Evolutionary conservation across 2,329 filamentous ascomycete genomes (phyloP), one percentile per base, ranked within the genome.

Genomic region (Fusarium sp.): DNA sequence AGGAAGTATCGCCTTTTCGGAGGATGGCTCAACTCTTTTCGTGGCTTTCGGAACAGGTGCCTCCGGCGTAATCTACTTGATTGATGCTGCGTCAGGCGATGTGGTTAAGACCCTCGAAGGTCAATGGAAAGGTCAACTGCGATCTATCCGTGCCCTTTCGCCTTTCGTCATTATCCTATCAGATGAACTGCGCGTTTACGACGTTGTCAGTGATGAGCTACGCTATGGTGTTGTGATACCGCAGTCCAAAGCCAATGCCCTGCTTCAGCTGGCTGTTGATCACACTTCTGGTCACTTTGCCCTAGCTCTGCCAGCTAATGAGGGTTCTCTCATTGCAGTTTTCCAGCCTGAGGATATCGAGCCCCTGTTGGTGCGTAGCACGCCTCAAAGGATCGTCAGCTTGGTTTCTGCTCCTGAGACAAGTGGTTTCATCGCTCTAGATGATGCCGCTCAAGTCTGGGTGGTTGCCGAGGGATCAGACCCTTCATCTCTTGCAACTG

Each of bases 11-110:
- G 87, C 91, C 31, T 98, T 94, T 80, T 97, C 95, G 0, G 90
- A 94, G 72, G 95, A 98, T 80, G 94, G 94, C 3, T 97, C 94
- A 18, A 90, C 93, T 5, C 84, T 97, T n/a, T 94, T 94, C 57
- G 90, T 91, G 54, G 90, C 90, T 9, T 89, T 87, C 73, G 88
- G 87, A 38, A 83, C 84, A 36, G 80, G 84, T 15, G 86, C 89
- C 55, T 84, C 88, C 10, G 90, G 91, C 10, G 85, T 91, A 22
- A 86, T 97, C 17, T 91, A 96, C 77, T 87, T 98, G 60, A 89
- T 98, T 73, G 92, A 98, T 80, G 87, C 93, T 2, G 85, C 89
- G 28, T 90, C 89, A 15, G 94, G 94, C 18, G 84, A 84, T 14
- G 85, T 97, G 42, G 89, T 89, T 65, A 89, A 90, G 73, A 90